phyloP scores from a whole-genome alignment of 1,284 basidiomycete genomes.

The Pseudozyma hubeiensis region DNA sequence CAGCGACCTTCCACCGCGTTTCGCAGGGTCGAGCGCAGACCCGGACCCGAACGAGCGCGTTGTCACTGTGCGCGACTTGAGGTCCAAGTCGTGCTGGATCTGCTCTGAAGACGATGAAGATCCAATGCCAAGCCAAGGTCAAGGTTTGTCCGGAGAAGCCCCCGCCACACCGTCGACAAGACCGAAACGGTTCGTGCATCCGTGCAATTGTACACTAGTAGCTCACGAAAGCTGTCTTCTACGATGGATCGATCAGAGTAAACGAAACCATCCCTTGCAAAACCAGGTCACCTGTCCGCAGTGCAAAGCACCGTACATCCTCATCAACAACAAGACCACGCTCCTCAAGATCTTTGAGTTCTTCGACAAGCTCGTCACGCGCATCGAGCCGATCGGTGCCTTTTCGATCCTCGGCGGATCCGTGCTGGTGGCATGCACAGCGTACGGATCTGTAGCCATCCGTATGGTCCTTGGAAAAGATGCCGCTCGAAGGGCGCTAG shows the following conservation, averaged over 20 bases:
- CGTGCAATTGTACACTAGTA: slow-evolving; percentile 63
- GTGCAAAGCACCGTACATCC: slow-evolving; percentile 52
- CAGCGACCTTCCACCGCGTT: slow-evolving; percentile 22
- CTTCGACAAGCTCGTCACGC: slow-evolving; percentile 35
- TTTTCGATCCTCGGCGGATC: slow-evolving; percentile 31
- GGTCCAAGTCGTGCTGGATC: slow-evolving; percentile 59
- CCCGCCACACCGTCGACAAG: slow-evolving; percentile 1
- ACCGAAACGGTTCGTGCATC: slow-evolving; percentile 53
- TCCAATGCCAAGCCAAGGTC: neutral
- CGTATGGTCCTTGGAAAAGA: slow-evolving; percentile 53
- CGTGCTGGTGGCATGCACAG: slow-evolving; percentile 43
- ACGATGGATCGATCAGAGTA: slow-evolving; percentile 56
- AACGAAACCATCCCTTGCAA: slow-evolving; percentile 33
- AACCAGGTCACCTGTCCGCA: slow-evolving; percentile 53
- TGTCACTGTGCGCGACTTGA: slow-evolving; percentile 55
- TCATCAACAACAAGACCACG: slow-evolving; percentile 46
- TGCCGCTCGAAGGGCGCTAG: slow-evolving; percentile 39
- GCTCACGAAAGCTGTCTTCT: slow-evolving; percentile 60
- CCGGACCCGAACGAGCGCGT: slow-evolving; percentile 25
- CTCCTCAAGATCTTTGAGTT: slow-evolving; percentile 45
- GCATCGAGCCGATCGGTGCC: slow-evolving; percentile 38
- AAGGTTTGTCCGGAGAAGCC: neutral
- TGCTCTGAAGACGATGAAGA: slow-evolving; percentile 61
- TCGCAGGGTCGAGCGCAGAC: slow-evolving; percentile 8
- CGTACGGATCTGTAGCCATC: slow-evolving; percentile 58